These are phyloP conservation scores for Albugo candida DNA, from an alignment of 352 stramenopile genomes.

Conservation along the genomic window DNA sequence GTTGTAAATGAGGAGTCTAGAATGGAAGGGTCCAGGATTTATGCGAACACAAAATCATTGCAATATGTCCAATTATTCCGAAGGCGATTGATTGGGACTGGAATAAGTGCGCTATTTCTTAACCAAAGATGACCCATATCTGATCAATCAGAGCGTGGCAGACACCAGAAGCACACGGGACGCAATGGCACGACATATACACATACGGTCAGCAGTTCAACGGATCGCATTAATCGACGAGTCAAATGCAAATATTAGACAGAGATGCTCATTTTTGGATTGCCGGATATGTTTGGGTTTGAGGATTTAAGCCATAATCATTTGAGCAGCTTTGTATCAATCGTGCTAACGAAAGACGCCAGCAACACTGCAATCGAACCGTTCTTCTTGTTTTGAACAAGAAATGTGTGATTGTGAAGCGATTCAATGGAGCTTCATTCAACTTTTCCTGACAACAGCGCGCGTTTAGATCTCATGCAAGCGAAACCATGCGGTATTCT, in stretches of 20 bases:
- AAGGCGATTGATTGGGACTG: constrained; percentile 71
- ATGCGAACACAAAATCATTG: constrained; percentile 31
- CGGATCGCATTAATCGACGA: constrained; percentile 63
- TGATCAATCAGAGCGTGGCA: constrained; percentile 42
- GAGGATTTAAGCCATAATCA: constrained; percentile 69
- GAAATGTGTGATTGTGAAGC: constrained; percentile 74
- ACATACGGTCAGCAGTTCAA: constrained; percentile 88
- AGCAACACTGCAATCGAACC: constrained; percentile 79
- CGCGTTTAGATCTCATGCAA: constrained; percentile 81
- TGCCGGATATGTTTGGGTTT: constrained; percentile 81
- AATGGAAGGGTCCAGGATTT: constrained; percentile 50
- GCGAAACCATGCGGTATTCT: constrained; percentile 68
- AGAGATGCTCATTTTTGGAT: constrained; percentile 26
- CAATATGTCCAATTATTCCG: constrained; percentile 68
- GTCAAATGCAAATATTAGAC: constrained; percentile 34
- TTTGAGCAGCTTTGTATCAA: constrained; percentile 86
- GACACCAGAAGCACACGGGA: constrained; percentile 80
- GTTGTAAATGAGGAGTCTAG: constrained; percentile 28
- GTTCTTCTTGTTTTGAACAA: constrained; percentile 83
- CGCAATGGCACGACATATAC: constrained; percentile 84
- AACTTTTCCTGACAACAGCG: constrained; percentile 79
- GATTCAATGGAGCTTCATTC: constrained; percentile 80
- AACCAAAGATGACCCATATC: constrained; percentile 82
- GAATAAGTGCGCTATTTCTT: constrained; percentile 86
- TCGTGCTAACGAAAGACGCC: constrained; percentile 72